A percentile compares a stretch with the other conserved stretches of the same genome.
phyloP scores from a whole-genome alignment of 345 rosid genomes.

The Turritis glabra region DNA sequence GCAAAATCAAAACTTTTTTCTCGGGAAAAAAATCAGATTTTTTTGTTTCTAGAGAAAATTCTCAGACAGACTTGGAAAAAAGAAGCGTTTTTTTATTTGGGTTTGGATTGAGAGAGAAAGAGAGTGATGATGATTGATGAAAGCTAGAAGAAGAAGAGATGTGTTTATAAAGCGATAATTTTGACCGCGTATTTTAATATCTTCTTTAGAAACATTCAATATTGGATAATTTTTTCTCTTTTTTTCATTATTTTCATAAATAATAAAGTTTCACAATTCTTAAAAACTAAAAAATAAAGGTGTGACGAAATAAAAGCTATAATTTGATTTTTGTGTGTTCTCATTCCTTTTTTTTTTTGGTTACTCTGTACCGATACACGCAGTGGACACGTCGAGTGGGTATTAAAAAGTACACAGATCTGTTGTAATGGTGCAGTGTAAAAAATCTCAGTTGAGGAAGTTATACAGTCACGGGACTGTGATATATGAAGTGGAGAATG shows the following conservation, averaged over 20 bases:
- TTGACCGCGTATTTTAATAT: constrained; percentile 42
- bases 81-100: neutral
- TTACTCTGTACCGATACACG: constrained; percentile 30
- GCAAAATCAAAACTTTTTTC: neutral
- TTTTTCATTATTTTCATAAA: neutral
- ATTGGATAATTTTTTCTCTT: neutral
- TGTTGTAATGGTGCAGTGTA: constrained; percentile 4
- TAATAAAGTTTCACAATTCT: neutral
- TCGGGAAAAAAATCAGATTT: neutral
- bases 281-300: neutral
- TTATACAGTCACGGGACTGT: constrained; percentile 6
- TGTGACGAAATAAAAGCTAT: neutral
- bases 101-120: neutral
- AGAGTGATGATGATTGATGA: constrained; percentile 39
- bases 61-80: neutral
- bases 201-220: constrained; percentile 20
- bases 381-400: constrained; percentile 23
- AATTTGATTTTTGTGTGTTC: constrained; percentile 4
- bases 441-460: neutral
- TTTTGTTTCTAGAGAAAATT: neutral
- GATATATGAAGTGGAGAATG: neutral
- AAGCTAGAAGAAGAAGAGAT: constrained; percentile 27
- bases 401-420: neutral
- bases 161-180: constrained; percentile 36
- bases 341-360: neutral